phyloP scores from a whole-genome alignment of 1,284 basidiomycete species.

The Ganoderma sinense region DNA sequence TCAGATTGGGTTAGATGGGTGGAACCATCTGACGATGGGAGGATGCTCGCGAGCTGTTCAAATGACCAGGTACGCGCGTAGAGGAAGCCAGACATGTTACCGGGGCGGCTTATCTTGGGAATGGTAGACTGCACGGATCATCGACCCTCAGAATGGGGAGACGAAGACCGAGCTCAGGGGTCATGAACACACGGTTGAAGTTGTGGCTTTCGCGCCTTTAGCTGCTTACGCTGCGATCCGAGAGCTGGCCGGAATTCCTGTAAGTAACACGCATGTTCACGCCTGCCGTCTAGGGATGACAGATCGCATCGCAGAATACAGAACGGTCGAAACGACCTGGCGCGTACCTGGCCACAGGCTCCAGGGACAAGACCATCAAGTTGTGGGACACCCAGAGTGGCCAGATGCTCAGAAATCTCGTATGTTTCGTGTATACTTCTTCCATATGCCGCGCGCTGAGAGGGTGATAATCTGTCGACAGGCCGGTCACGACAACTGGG shows the following conservation, averaged over 20 bases:
- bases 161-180: slow-evolving; percentile 75
- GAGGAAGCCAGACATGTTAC: neutral
- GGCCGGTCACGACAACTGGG: slow-evolving; percentile 77
- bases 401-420: slow-evolving; percentile 72
- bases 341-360: slow-evolving; percentile 70
- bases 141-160: slow-evolving; percentile 67
- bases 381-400: slow-evolving; percentile 76
- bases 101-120: neutral
- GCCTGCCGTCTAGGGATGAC: neutral
- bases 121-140: slow-evolving; percentile 67
- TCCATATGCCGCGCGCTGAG: neutral
- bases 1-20: slow-evolving; percentile 75
- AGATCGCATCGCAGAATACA: slow-evolving; percentile 20
- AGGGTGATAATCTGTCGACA: slow-evolving; percentile 29
- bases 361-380: slow-evolving; percentile 77
- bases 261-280: slow-evolving; percentile 11
- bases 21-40: slow-evolving; percentile 66
- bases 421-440: slow-evolving; percentile 40
- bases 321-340: slow-evolving; percentile 43
- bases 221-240: slow-evolving; percentile 64
- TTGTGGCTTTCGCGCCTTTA: slow-evolving; percentile 65
- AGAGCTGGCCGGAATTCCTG: slow-evolving; percentile 39
- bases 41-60: slow-evolving; percentile 68
- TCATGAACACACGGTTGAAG: slow-evolving; percentile 81
- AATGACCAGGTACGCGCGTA: slow-evolving; percentile 68